Base-by-base conservation (phyloP, 805 yeast species). In the Maudiozyma serrabonitensis region DNA sequence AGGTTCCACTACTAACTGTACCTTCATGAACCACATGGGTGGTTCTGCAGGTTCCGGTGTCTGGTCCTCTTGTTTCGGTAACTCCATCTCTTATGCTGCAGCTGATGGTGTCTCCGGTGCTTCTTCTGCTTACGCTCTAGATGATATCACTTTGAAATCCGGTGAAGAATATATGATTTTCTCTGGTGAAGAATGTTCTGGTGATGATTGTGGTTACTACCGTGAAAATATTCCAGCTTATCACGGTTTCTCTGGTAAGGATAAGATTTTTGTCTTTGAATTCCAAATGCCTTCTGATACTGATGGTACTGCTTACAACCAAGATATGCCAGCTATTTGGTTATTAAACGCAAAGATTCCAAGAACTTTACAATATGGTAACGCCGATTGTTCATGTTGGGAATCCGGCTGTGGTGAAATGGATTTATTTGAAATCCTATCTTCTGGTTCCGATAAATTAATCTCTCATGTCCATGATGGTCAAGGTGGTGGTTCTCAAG, bases 301-400 rank as follows among this genome's bases (percentile, higher is more conserved):
- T 47, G 63, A 75, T 35, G 72, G 76, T 53, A 66, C 75, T 43
- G 58, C 52, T 21, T 61, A 63, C 50, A 89, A 90, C 76, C 76
- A 76, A 63, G 97, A 93, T 69, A 91, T 93, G 98, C 99, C 99
- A 57, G 98, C 99, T 54, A 78, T 90, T 60, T 90, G 98, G 98
- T 74, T 90, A 69, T 80, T 90, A 68, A 90, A 90, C 69, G 96
- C 96, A 54, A 86, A 87, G 75, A 83, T 90, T 64, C 96, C 99
- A 72, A 87, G 99, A 78, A 90, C 97, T 58, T 72, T 82, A 63
- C 98, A 93, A 74, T 93, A 93, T 72, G 97, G 97, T 68, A 73
- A 74, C 52, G 67, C 82, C 25, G 66, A 78, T 19, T 93, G 98
- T 76, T 88, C 97, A 37, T 93, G 99, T 79, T 93, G 99, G 99